Percentiles rank a stretch among this genome's conserved stretches.
These are phyloP conservation scores for Ustilago vetiveriae DNA, from an alignment of 1,284 basidiomycete genomes.

Conservation along the genomic window DNA sequence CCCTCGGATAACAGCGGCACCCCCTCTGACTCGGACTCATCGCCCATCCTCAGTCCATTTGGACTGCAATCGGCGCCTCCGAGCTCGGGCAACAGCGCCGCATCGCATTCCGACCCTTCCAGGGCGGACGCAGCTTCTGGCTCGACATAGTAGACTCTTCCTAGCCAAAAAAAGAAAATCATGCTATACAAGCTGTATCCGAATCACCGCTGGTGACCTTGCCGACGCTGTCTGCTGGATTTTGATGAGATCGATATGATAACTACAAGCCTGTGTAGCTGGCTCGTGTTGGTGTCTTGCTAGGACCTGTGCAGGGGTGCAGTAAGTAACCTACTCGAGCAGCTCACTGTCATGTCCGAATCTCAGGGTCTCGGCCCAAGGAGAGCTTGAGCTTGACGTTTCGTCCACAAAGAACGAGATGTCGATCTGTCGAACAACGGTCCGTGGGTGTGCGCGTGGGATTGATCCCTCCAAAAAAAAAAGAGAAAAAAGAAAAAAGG, in stretches of 20 bases:
- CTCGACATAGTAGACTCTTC: conserved; percentile 4
- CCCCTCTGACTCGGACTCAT: conserved; percentile 26
- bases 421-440: background rate
- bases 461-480: background rate
- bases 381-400: too few relatives aligned
- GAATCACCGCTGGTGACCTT: too few relatives aligned
- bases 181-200: too few relatives aligned
- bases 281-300: background rate
- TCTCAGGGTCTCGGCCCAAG: too few relatives aligned
- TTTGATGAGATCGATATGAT: too few relatives aligned
- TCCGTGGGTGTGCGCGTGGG: too few relatives aligned
- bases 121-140: conserved; percentile 7
- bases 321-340: too few relatives aligned
- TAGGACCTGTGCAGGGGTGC: too few relatives aligned
- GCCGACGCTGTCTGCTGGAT: too few relatives aligned
- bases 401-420: background rate
- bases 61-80: conserved; percentile 16
- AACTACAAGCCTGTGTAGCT: background rate
- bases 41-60: conserved; percentile 45
- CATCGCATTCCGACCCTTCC: conserved; percentile 4
- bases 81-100: conserved; percentile 15
- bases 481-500: conserved; percentile 11
- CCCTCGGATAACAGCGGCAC: conserved; percentile 26
- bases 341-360: too few relatives aligned
- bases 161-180: too few relatives aligned